These are phyloP conservation scores for Fusarium chuoi DNA, from an alignment of 2,329 filamentous ascomycete genomes.

Conservation along the genomic window DNA sequence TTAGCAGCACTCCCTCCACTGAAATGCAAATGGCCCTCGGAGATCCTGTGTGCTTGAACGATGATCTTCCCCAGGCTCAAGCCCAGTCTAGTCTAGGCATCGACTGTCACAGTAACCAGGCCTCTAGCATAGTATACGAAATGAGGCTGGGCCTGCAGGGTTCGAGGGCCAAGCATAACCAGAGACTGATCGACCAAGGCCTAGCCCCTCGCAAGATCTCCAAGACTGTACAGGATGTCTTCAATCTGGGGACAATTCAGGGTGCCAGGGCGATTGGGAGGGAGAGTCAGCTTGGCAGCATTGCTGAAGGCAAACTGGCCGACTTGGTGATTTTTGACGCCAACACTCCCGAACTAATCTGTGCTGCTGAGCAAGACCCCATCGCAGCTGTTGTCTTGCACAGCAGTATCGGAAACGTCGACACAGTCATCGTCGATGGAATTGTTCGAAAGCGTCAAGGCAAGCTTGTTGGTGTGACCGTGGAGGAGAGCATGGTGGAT, in stretches of 20 bases:
- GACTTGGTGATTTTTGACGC: slow-evolving; percentile 6
- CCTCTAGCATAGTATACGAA: slow-evolving; percentile 7
- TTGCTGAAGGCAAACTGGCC: background rate
- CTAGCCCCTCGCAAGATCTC: background rate
- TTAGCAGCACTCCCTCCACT: slow-evolving; percentile 15
- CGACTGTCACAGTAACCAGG: slow-evolving; percentile 14
- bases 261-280: background rate
- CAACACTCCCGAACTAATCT: background rate
- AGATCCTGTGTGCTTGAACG: background rate
- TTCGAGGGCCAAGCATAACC: background rate
- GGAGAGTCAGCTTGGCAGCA: background rate
- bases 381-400: background rate
- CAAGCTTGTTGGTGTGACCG: background rate
- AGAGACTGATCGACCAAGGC: background rate
- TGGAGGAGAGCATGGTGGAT: background rate
- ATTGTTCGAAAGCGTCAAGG: background rate
- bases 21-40: slow-evolving; percentile 26
- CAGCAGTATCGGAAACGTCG: slow-evolving; percentile 6
- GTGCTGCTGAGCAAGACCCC: slow-evolving; percentile 1
- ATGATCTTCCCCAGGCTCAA: background rate
- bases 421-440: slow-evolving; percentile 5
- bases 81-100: slow-evolving; percentile 1
- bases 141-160: slow-evolving; percentile 7
- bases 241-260: slow-evolving; percentile 8
- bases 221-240: background rate